Conservation (phyloP, 1,284 basidiomycete species). For the Tranzscheliella williamsii region DNA sequence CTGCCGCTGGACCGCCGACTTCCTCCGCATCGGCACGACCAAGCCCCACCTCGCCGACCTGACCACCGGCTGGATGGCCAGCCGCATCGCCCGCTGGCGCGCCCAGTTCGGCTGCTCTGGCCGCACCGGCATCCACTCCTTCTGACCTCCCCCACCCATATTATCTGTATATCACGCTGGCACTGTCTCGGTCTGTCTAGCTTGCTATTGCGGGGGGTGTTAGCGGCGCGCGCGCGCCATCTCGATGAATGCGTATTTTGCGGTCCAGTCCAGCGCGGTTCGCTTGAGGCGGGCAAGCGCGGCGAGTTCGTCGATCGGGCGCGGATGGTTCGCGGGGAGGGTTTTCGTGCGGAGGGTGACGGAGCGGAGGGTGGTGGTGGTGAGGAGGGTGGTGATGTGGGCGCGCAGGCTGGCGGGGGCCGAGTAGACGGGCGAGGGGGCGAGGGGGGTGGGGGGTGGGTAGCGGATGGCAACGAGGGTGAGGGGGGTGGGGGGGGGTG, state of each 20-base stretch:
- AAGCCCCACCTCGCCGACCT: conserved; percentile 4
- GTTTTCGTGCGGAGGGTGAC: neutral
- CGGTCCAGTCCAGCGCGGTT: conserved; percentile 10
- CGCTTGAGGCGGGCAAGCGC: conserved; percentile 9
- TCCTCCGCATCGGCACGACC: conserved; percentile 17
- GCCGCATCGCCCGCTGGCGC: conserved; percentile 11
- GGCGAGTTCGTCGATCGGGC: neutral
- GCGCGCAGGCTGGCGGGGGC: neutral
- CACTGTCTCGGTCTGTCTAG: no score
- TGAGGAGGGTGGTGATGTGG: conserved; percentile 4
- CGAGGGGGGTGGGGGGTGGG: conserved; percentile 3
- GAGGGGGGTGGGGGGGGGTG: no score
- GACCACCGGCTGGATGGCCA: conserved; percentile 27
- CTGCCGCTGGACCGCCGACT: conserved; percentile 18
- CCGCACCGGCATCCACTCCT: conserved; percentile 1
- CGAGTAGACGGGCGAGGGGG: conserved; percentile 6
- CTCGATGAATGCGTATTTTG: no score
- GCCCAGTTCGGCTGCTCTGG: conserved; percentile 1
- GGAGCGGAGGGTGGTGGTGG: neutral
- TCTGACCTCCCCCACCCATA: no score
- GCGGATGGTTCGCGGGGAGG: neutral
- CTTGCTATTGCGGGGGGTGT: no score
- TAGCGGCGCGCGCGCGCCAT: no score
- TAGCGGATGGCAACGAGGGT: conserved; percentile 16
- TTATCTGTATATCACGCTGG: no score